Evolutionary conservation across 768 basidiomycete species (phyloP).

Genomic region (Leccinum barrowsii): DNA sequence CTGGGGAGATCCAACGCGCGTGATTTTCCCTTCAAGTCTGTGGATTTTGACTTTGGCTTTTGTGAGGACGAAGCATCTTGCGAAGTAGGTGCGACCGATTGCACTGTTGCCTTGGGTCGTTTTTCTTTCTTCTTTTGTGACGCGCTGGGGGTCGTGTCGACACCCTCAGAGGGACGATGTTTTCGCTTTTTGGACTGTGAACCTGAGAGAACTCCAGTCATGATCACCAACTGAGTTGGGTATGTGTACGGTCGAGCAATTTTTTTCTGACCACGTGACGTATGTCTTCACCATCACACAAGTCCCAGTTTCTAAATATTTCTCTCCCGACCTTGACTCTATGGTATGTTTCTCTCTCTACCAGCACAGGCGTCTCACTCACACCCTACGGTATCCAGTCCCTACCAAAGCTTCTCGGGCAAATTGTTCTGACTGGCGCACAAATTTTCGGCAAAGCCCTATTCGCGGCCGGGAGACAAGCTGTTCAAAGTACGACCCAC

Average conservation of each 20-base stretch:
- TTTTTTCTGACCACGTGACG: slow-evolving; percentile 25
- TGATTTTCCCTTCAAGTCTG: slow-evolving; percentile 37
- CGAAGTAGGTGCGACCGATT: neutral
- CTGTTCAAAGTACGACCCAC: slow-evolving; percentile 75
- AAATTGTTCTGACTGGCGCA: slow-evolving; percentile 72
- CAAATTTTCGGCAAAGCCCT: slow-evolving; percentile 92
- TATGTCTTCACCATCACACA: neutral
- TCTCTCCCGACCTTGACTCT: slow-evolving; percentile 6
- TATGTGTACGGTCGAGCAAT: neutral
- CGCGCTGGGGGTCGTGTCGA: slow-evolving; percentile 18
- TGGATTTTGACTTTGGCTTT: slow-evolving; percentile 23
- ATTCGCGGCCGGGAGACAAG: slow-evolving; percentile 85
- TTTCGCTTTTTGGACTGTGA: slow-evolving; percentile 50
- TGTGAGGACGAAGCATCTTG: slow-evolving; percentile 10
- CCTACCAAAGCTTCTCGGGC: slow-evolving; percentile 72
- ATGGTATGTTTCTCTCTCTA: slow-evolving; percentile 18
- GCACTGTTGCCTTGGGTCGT: slow-evolving; percentile 17
- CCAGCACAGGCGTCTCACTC: neutral
- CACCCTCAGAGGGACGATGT: slow-evolving; percentile 26
- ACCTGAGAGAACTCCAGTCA: slow-evolving; percentile 8
- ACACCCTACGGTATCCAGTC: slow-evolving; percentile 45
- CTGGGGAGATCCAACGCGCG: slow-evolving; percentile 29
- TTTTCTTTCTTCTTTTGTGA: slow-evolving; percentile 37
- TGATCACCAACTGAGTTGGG: neutral
- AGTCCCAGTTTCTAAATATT: neutral